Conservation (phyloP, 306 rosid species). For the Quercus cerris region DNA sequence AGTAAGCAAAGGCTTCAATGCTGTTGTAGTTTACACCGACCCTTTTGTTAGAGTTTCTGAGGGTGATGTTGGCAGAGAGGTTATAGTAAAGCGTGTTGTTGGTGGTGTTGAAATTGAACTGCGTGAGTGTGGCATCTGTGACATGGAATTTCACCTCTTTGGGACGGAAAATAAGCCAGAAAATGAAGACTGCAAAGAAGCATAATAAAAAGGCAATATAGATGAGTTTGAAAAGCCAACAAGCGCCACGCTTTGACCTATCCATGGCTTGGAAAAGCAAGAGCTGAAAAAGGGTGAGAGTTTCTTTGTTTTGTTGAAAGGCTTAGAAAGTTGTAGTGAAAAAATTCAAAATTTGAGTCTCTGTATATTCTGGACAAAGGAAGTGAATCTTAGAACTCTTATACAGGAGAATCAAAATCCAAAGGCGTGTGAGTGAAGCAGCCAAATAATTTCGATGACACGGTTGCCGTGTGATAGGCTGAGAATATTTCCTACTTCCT, state of each 20-base stretch:
- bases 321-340: too few relatives aligned
- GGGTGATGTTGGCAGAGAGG: conserved; percentile 42
- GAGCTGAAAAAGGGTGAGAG: too few relatives aligned
- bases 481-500: too few relatives aligned
- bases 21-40: conserved; percentile 61
- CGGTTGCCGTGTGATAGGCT: too few relatives aligned
- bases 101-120: conserved; percentile 30
- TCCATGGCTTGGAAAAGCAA: background rate
- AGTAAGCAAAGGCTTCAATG: conserved; percentile 51
- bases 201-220: conserved; percentile 14
- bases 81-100: conserved; percentile 35
- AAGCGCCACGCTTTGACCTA: background rate
- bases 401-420: too few relatives aligned
- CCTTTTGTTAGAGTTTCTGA: conserved; percentile 62
- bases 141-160: conserved; percentile 37
- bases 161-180: conserved; percentile 54
- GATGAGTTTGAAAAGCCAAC: conserved; percentile 13
- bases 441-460: too few relatives aligned
- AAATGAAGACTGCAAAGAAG: conserved; percentile 15
- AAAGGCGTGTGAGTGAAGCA: too few relatives aligned
- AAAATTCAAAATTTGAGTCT: too few relatives aligned
- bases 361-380: too few relatives aligned
- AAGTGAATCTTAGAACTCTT: too few relatives aligned
- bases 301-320: too few relatives aligned
- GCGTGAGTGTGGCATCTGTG: conserved; percentile 44